phyloP scores from a whole-genome alignment of 768 basidiomycete genomes.

The Lentinula aciculospora region DNA sequence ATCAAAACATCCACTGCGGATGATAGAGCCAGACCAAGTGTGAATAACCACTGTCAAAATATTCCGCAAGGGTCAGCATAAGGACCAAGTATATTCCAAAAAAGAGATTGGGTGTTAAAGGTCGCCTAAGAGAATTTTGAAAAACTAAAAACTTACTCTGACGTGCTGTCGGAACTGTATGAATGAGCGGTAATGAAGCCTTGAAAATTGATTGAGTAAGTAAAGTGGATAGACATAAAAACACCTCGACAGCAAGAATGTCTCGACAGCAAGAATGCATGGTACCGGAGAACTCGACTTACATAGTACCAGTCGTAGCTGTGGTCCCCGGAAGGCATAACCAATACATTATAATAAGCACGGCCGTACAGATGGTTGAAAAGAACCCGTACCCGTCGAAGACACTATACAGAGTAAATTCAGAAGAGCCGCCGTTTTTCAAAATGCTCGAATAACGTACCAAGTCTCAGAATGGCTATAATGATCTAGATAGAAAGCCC shows the following conservation, averaged over 20 bases:
- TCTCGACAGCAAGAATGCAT: not conserved
- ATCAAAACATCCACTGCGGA: conserved; percentile 45
- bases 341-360: no score
- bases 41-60: conserved; percentile 43
- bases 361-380: not conserved
- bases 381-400: conserved; percentile 22
- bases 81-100: no score
- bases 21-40: conserved; percentile 45
- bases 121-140: not conserved
- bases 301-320: conserved; percentile 1
- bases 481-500: conserved; percentile 12
- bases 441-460: conserved; percentile 11
- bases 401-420: conserved; percentile 10
- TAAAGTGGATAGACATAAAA: not conserved
- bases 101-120: no score
- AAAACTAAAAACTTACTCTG: conserved; percentile 13
- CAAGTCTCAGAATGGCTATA: conserved; percentile 22
- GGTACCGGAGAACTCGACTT: not conserved
- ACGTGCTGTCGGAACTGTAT: conserved; percentile 10
- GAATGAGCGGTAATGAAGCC: conserved; percentile 10
- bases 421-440: not conserved
- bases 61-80: not conserved
- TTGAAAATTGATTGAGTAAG: not conserved
- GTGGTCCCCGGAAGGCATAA: not conserved
- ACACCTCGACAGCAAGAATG: not conserved